A percentile compares a stretch with the other conserved stretches of the same genome.
Evolutionary conservation across 768 basidiomycete genomes (phyloP).

Genomic region (Dioszegia hungarica): DNA sequence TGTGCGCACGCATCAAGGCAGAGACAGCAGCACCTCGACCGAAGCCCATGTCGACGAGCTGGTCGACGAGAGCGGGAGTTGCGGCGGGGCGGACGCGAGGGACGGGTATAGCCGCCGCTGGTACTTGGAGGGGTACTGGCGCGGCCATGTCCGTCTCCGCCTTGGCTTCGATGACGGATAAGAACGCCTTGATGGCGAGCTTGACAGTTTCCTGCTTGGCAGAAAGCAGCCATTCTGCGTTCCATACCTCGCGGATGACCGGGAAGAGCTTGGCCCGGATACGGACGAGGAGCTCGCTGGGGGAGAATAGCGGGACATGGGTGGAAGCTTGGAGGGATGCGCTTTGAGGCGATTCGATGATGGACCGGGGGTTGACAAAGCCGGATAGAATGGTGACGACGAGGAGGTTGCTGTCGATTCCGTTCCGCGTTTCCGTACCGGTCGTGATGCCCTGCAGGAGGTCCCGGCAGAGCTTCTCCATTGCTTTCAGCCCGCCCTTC

Average conservation of each 20-base stretch:
- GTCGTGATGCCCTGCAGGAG: conserved; percentile 4
- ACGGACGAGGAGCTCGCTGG: conserved; percentile 78
- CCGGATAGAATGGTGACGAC: conserved; percentile 70
- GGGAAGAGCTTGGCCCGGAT: conserved; percentile 69
- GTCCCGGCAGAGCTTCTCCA: not conserved
- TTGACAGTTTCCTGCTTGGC: conserved; percentile 55
- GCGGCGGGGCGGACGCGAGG: not conserved
- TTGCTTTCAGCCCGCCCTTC: conserved; percentile 57
- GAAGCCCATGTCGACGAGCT: conserved; percentile 96
- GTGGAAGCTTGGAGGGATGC: conserved; percentile 64
- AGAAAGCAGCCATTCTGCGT: conserved; percentile 72
- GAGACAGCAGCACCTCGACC: conserved; percentile 77
- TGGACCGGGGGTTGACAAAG: conserved; percentile 69
- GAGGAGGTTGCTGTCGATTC: conserved; percentile 12
- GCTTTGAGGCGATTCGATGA: conserved; percentile 84
- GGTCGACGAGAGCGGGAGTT: conserved; percentile 72
- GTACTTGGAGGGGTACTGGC: conserved; percentile 43
- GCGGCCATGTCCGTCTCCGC: conserved; percentile 57
- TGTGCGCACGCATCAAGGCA: conserved; percentile 75
- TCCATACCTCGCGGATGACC: conserved; percentile 67
- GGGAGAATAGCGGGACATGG: conserved; percentile 70
- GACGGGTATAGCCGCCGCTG: not conserved
- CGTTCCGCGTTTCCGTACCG: not conserved
- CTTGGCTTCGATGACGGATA: conserved; percentile 77
- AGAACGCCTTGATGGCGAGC: conserved; percentile 67